Conservation (phyloP, 2,329 filamentous ascomycete genomes). For the Alternaria ventricosa region DNA sequence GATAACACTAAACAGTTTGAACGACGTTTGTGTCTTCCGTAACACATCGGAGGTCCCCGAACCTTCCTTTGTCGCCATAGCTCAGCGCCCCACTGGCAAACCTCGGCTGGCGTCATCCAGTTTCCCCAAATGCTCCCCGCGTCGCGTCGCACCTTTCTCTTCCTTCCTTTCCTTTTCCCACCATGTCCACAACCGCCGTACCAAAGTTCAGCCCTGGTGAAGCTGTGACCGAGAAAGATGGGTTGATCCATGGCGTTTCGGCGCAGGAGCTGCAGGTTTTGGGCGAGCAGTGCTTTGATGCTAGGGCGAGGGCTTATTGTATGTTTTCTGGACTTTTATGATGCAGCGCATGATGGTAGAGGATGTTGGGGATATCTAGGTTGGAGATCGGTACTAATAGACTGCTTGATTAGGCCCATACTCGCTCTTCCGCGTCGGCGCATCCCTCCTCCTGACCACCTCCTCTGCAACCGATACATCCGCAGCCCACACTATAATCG, state of each 20-base stretch:
- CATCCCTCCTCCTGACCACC: constrained; percentile 67
- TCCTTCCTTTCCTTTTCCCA: constrained; percentile 32
- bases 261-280: constrained; percentile 70
- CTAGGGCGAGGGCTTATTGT: constrained; percentile 85
- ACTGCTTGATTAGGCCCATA: constrained; percentile 68
- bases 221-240: constrained; percentile 45
- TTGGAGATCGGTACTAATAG: neutral
- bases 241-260: constrained; percentile 62
- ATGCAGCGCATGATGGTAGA: neutral
- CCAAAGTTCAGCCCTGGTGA: constrained; percentile 39
- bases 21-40: neutral
- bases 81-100: constrained; percentile 15
- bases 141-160: constrained; percentile 21
- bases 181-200: constrained; percentile 39
- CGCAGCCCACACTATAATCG: constrained; percentile 61
- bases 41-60: constrained; percentile 19
- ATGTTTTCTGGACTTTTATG: constrained; percentile 34
- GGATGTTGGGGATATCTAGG: neutral
- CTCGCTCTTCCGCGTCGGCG: constrained; percentile 89
- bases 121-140: constrained; percentile 19
- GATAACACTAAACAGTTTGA: neutral
- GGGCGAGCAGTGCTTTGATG: constrained; percentile 67
- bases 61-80: constrained; percentile 24
- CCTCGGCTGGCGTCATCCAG: constrained; percentile 17
- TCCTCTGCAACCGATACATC: constrained; percentile 47